phyloP scores from a whole-genome alignment of 1,284 basidiomycete genomes.

The Boletellus deceptivus region DNA sequence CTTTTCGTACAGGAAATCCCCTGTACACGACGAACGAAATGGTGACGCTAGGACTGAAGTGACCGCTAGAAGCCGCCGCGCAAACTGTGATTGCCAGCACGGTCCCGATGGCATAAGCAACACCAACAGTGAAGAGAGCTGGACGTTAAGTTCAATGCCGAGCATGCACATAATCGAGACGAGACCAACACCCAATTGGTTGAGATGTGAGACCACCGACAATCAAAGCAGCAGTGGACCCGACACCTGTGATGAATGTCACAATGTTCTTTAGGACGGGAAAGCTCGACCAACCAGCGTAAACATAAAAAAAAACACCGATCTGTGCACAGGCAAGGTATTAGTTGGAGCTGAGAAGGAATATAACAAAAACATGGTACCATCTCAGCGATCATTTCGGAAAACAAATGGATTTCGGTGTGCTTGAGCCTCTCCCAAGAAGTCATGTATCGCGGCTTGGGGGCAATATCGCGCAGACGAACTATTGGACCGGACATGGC shows the following conservation, averaged over 20 bases:
- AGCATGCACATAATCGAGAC: not conserved
- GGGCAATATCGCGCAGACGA: conserved; percentile 42
- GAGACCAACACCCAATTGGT: conserved; percentile 49
- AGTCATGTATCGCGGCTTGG: conserved; percentile 40
- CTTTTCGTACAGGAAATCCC: conserved; percentile 56
- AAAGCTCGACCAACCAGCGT: conserved; percentile 42
- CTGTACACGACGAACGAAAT: conserved; percentile 52
- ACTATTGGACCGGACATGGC: conserved; percentile 29
- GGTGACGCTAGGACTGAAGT: conserved; percentile 64
- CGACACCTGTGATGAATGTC: conserved; percentile 45
- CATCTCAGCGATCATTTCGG: conserved; percentile 60
- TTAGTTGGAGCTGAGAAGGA: conserved; percentile 20
- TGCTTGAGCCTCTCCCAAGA: conserved; percentile 57
- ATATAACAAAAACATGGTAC: conserved; percentile 35
- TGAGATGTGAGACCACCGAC: conserved; percentile 48
- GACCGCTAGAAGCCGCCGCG: conserved; percentile 57
- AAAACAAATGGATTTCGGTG: conserved; percentile 47
- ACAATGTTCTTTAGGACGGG: not conserved
- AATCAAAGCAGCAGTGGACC: conserved; percentile 54
- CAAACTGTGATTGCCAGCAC: conserved; percentile 56
- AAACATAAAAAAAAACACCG: conserved; percentile 53
- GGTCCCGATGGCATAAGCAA: conserved; percentile 64
- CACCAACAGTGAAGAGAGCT: conserved; percentile 62
- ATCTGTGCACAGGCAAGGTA: conserved; percentile 31
- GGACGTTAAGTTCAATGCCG: conserved; percentile 4